phyloP scores from a whole-genome alignment of 805 yeast genomes.

The Babjeviella inositovora region DNA sequence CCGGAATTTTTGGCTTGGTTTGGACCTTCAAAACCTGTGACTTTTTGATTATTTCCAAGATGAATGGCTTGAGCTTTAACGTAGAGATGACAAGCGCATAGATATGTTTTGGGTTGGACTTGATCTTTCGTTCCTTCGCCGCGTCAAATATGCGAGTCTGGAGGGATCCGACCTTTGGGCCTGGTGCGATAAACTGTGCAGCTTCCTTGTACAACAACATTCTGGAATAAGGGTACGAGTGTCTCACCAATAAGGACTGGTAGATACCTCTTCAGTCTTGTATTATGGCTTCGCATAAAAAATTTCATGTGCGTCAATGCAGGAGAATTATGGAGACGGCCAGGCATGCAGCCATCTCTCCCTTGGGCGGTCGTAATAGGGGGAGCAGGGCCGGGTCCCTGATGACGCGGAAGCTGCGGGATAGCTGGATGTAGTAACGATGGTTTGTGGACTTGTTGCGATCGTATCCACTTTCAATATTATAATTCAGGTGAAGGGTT shows the following conservation, averaged over 20 bases:
- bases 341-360: no score
- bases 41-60: constrained; percentile 46
- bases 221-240: constrained; percentile 1
- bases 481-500: no score
- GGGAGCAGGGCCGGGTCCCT: no score
- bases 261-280: neutral
- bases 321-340: no score
- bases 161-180: constrained; percentile 33
- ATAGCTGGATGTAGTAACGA: no score
- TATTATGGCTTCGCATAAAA: constrained; percentile 1
- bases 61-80: constrained; percentile 49
- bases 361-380: no score
- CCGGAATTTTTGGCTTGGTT: constrained; percentile 26
- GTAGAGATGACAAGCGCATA: constrained; percentile 76
- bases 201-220: constrained; percentile 25
- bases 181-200: constrained; percentile 17
- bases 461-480: no score
- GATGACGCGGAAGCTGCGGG: no score
- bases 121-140: constrained; percentile 25
- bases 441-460: no score
- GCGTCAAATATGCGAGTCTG: constrained; percentile 35
- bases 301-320: constrained; percentile 4
- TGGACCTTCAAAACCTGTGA: constrained; percentile 45
- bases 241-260: neutral
- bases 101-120: constrained; percentile 68